A percentile compares a stretch with the other conserved stretches of the same genome.
Conservation (phyloP, 1,284 basidiomycete genomes). For the Gymnopus androsaceus region DNA sequence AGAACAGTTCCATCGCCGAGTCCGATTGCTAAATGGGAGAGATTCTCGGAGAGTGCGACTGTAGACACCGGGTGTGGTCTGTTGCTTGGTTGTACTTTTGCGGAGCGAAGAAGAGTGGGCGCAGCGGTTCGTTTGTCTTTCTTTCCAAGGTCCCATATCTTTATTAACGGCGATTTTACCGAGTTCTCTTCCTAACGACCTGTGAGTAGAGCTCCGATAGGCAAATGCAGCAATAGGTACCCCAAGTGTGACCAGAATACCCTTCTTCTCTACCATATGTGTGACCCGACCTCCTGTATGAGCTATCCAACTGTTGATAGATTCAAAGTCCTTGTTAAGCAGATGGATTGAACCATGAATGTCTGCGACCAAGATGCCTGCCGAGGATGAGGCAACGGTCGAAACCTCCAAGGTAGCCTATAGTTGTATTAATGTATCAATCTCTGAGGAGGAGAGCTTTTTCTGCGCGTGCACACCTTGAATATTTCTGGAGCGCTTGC, state of each 20-base stretch:
- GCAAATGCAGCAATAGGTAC: slow-evolving; percentile 48
- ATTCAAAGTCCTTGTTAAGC: slow-evolving; percentile 75
- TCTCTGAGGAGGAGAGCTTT: neutral
- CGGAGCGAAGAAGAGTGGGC: slow-evolving; percentile 74
- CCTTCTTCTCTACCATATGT: slow-evolving; percentile 80
- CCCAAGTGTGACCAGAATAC: slow-evolving; percentile 82
- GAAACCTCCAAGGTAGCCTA: slow-evolving; percentile 76
- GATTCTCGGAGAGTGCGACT: slow-evolving; percentile 76
- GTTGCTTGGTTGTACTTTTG: slow-evolving; percentile 75
- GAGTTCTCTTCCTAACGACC: slow-evolving; percentile 73
- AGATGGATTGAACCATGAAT: slow-evolving; percentile 80
- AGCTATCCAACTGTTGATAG: slow-evolving; percentile 73
- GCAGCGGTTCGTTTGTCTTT: slow-evolving; percentile 71
- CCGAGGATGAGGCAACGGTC: slow-evolving; percentile 58
- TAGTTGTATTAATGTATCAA: slow-evolving; percentile 11
- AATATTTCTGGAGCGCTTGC: slow-evolving; percentile 75
- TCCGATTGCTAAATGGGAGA: slow-evolving; percentile 88
- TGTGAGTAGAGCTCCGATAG: slow-evolving; percentile 19
- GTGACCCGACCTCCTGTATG: slow-evolving; percentile 78
- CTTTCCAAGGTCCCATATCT: slow-evolving; percentile 85
- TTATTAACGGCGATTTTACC: slow-evolving; percentile 75
- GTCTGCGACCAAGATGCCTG: slow-evolving; percentile 75
- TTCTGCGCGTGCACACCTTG: slow-evolving; percentile 55
- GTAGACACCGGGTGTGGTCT: slow-evolving; percentile 88
- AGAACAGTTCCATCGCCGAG: slow-evolving; percentile 94